These are phyloP conservation scores for Kernera saxatilis DNA, from an alignment of 345 rosid species.

Conservation along the genomic window DNA sequence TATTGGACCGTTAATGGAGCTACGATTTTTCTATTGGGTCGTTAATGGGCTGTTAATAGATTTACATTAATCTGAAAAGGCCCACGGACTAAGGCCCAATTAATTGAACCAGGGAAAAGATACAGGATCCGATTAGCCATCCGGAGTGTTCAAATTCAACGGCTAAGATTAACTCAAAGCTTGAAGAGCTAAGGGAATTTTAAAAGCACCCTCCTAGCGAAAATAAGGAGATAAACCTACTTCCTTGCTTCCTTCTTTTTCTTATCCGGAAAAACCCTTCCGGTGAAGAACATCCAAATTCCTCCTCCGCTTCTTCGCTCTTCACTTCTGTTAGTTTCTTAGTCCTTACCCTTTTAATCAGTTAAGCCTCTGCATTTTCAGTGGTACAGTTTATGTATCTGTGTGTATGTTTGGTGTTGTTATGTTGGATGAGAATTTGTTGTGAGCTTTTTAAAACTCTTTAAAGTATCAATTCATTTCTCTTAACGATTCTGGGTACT, in stretches of 20 bases:
- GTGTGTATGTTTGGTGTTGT: background rate
- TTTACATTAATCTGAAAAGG: background rate
- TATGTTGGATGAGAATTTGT: background rate
- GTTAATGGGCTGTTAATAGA: no score
- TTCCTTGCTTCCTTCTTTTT: background rate
- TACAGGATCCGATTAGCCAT: background rate
- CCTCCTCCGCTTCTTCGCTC: background rate
- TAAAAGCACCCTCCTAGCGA: background rate
- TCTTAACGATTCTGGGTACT: background rate
- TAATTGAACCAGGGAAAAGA: background rate
- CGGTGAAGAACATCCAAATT: background rate
- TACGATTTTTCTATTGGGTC: no score
- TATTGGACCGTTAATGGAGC: no score
- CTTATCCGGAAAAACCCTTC: constrained; percentile 24
- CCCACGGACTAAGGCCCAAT: constrained; percentile 1
- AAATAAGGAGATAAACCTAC: constrained; percentile 29
- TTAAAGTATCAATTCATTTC: background rate
- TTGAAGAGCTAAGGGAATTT: constrained; percentile 30
- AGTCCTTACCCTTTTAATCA: background rate
- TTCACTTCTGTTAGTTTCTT: constrained; percentile 4
- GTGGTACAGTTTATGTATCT: background rate
- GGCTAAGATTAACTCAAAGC: constrained; percentile 34
- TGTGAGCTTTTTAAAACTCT: background rate
- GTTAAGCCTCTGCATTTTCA: background rate
- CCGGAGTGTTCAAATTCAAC: constrained; percentile 31